Percentiles rank a stretch among this genome's conserved stretches.
Conservation (phyloP, 1,139 yeast genomes). For the Meyerozyma guilliermondii region DNA sequence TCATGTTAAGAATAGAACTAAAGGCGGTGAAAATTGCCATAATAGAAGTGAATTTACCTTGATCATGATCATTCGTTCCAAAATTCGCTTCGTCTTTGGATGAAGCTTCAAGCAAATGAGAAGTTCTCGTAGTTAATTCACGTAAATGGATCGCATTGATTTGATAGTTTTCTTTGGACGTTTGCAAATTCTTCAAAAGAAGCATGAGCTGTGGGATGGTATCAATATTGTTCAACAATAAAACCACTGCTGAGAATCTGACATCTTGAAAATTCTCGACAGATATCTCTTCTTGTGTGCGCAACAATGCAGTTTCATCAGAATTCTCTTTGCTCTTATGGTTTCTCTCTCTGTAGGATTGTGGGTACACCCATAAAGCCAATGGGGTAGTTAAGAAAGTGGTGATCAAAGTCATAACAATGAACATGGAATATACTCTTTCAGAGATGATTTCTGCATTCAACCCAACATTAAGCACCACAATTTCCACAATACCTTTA, state of each 20-base stretch:
- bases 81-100: conserved; percentile 12
- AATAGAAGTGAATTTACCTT: conserved; percentile 34
- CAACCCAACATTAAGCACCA: conserved; percentile 69
- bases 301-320: conserved; percentile 5
- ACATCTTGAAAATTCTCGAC: conserved; percentile 15
- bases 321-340: conserved; percentile 17
- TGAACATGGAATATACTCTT: conserved; percentile 71
- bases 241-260: conserved; percentile 20
- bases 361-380: conserved; percentile 56
- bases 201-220: conserved; percentile 30
- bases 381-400: conserved; percentile 75
- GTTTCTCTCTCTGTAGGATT: conserved; percentile 51
- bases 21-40: conserved; percentile 51
- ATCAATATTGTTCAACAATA: conserved; percentile 28
- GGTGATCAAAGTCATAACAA: conserved; percentile 72
- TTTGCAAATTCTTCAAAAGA: conserved; percentile 19
- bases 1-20: conserved; percentile 45
- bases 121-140: conserved; percentile 60
- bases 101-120: conserved; percentile 65
- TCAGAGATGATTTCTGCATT: conserved; percentile 61
- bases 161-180: conserved; percentile 19
- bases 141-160: conserved; percentile 55
- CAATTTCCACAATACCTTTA: conserved; percentile 81
- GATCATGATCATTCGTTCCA: conserved; percentile 9
- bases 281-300: background rate